These are phyloP conservation scores for Tolypocladium cylindrosporum DNA, from an alignment of 2,329 filamentous ascomycete species.

Conservation along the genomic window DNA sequence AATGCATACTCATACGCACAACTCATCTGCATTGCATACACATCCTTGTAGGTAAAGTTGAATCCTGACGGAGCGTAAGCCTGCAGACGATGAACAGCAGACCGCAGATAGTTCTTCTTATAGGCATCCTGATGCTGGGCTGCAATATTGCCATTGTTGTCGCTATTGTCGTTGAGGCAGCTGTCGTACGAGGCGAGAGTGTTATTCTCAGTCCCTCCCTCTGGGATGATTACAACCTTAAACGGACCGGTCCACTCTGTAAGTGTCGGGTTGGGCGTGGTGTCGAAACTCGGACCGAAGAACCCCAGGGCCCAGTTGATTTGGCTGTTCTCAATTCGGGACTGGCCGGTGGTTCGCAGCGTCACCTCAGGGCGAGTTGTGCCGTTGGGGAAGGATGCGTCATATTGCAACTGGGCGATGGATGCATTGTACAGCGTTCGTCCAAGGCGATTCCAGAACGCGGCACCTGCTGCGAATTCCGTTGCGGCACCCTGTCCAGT, in stretches of 20 bases:
- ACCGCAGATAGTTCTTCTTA: conserved; percentile 31
- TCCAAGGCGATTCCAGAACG: conserved; percentile 45
- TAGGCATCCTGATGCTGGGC: conserved; percentile 32
- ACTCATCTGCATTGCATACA: conserved; percentile 39
- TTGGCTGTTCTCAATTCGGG: conserved; percentile 43
- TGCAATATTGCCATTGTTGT: conserved; percentile 23
- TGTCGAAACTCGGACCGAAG: conserved; percentile 35
- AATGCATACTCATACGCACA: conserved; percentile 44
- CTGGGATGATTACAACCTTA: conserved; percentile 52
- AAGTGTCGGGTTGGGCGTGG: conserved; percentile 25
- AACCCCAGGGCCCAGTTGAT: conserved; percentile 42
- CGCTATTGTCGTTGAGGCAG: conserved; percentile 29
- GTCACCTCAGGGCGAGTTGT: conserved; percentile 37
- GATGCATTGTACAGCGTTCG: conserved; percentile 40
- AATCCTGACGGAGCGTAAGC: conserved; percentile 36
- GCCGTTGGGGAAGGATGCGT: conserved; percentile 29
- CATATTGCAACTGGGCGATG: conserved; percentile 36
- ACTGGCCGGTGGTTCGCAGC: conserved; percentile 42
- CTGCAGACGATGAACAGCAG: conserved; percentile 35
- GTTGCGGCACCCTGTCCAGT: conserved; percentile 39
- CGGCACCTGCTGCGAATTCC: conserved; percentile 37
- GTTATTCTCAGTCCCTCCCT: conserved; percentile 57
- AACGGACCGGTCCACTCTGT: conserved; percentile 29
- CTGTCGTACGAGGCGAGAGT: conserved; percentile 40
- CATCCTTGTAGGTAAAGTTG: conserved; percentile 36